Evolutionary conservation across 2,329 filamentous ascomycete species (phyloP).

Genomic region (Penicillium sclerotigenum): DNA sequence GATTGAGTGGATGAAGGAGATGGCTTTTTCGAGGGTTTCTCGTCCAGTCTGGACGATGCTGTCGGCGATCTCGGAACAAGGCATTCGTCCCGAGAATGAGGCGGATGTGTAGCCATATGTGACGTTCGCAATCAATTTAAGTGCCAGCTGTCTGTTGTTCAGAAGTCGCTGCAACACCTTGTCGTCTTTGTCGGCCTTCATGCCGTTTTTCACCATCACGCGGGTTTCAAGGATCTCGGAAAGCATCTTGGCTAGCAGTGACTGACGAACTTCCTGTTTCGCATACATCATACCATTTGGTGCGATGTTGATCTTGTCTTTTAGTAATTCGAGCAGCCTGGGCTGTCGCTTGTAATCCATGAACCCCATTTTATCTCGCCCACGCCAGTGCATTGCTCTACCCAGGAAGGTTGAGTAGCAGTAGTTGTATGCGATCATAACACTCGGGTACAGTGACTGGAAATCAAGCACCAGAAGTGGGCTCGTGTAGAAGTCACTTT

Average conservation of each 20-base stretch:
- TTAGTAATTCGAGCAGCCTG: conserved; percentile 70
- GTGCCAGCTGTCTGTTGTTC: conserved; percentile 87
- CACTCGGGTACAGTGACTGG: conserved; percentile 90
- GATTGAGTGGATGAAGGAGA: conserved; percentile 85
- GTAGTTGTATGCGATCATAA: conserved; percentile 99
- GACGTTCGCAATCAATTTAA: conserved; percentile 97
- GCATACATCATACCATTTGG: conserved; percentile 97
- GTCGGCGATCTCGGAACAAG: conserved; percentile 95
- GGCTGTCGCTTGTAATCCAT: conserved; percentile 76
- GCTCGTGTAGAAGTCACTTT: conserved; percentile 88
- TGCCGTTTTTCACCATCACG: conserved; percentile 95
- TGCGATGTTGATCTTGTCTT: conserved; percentile 84
- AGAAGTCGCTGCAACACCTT: conserved; percentile 78
- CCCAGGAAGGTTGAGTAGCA: conserved; percentile 97
- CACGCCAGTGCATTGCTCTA: conserved; percentile 81
- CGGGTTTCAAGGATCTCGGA: conserved; percentile 92
- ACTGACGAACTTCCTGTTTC: conserved; percentile 80
- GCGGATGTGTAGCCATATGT: conserved; percentile 98
- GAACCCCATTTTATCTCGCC: conserved; percentile 91
- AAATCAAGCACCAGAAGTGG: conserved; percentile 92
- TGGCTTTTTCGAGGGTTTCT: conserved; percentile 90
- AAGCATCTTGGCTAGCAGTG: conserved; percentile 91
- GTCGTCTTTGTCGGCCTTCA: conserved; percentile 91
- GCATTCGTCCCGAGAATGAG: conserved; percentile 95
- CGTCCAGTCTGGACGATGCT: conserved; percentile 95